Percentiles rank a stretch among this genome's conserved stretches.
Conservation (phyloP, 768 basidiomycete species). For the Tricholomella constricta region DNA sequence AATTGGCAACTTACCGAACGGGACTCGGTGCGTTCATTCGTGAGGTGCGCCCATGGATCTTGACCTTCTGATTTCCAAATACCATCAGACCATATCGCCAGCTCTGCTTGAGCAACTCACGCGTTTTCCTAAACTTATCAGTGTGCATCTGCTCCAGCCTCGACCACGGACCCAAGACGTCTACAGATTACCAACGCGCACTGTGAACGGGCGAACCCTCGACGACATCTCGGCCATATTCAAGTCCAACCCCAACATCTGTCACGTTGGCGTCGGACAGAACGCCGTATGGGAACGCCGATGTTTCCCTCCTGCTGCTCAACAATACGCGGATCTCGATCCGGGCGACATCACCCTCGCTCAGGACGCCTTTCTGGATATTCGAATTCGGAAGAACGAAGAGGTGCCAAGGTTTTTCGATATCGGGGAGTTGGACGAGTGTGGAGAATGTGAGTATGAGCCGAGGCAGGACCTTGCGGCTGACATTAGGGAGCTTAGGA, state of each 20-base stretch:
- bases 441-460: background rate
- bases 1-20: slow-evolving; percentile 13
- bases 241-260: slow-evolving; percentile 11
- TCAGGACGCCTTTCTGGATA: background rate
- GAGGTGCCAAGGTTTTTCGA: background rate
- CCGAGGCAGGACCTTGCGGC: background rate
- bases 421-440: background rate
- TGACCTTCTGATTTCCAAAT: background rate
- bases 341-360: background rate
- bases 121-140: slow-evolving; percentile 17
- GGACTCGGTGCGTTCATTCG: slow-evolving; percentile 4
- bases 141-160: slow-evolving; percentile 24
- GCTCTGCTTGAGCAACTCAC: slow-evolving; percentile 14
- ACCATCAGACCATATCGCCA: slow-evolving; percentile 12
- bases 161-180: slow-evolving; percentile 16
- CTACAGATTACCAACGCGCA: background rate
- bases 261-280: slow-evolving; percentile 18
- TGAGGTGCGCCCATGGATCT: too few relatives aligned
- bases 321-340: background rate
- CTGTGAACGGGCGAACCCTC: slow-evolving; percentile 9
- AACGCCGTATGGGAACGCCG: slow-evolving; percentile 21
- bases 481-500: background rate
- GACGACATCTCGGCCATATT: slow-evolving; percentile 19
- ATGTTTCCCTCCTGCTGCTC: background rate
- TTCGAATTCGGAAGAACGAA: background rate